Evolutionary conservation across 305 asterid genomes (phyloP), one percentile per base, ranked within the genome.

Genomic region (Lippia alba): DNA sequence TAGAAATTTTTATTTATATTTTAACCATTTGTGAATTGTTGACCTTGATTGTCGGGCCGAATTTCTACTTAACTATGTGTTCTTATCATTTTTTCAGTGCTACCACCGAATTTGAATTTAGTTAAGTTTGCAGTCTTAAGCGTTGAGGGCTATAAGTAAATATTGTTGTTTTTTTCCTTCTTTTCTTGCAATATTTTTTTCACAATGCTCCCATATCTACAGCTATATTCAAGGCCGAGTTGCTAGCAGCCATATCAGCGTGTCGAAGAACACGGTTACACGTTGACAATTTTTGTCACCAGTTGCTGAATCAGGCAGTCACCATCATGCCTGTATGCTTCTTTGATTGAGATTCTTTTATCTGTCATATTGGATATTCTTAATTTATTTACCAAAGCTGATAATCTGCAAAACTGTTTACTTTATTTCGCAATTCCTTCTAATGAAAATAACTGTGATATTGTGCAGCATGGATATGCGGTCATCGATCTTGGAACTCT

Each of bases 401-500:
- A 63, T 19, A n/a, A 39, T 45, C 41, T 55, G 41, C 63, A 69
- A 51, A 18, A 62, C 14, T 36, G 8, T 33, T 34, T 56, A 54
- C 30, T 24, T 24, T 39, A 71, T 59, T 34, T 67, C 69, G 66
- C 58, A 19, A 46, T 33, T 59, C 54, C 14, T 4, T 41, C 76
- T 63, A 36, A 55, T 53, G 32, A 3, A 16, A 51, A 58, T 20
- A 54, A 46, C 12, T 66, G 44, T 19, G 39, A 48, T 61, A 44
- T 20, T 57, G 2, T 11, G 85, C 86, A 91, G 99, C 90, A 90
- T 77, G 98, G 96, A 16, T 88, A 91, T 79, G 96, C 86, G 8
- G 83, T 81, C 77, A 82, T 91, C 77, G 89, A 90, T 82, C 72
- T 88, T 18, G 80, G 53, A 71, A 72, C 46, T 77, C 85, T 91